phyloP scores from a whole-genome alignment of 345 rosid genomes.

The Gossypium turneri region DNA sequence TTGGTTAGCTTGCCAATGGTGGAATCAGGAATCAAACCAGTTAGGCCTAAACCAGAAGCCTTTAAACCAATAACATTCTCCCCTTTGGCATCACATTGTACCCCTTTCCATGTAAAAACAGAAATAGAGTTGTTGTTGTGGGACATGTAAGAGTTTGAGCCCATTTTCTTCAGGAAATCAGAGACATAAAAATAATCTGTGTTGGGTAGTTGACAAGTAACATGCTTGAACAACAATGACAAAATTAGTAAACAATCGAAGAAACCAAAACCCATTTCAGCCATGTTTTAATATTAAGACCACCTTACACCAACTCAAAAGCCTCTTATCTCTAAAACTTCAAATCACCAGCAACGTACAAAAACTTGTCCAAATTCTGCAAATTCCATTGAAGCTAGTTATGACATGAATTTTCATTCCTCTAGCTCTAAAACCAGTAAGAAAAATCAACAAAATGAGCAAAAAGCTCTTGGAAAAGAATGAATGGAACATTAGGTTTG shows the following conservation, averaged over 20 bases:
- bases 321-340: conserved; percentile 5
- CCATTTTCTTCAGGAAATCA: conserved; percentile 64
- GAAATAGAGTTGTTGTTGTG: conserved; percentile 39
- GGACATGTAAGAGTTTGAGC: conserved; percentile 32
- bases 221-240: conserved; percentile 48
- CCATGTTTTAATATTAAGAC: conserved; percentile 1
- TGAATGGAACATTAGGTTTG: neutral
- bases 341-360: neutral
- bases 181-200: conserved; percentile 77
- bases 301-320: conserved; percentile 15
- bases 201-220: conserved; percentile 67
- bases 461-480: neutral
- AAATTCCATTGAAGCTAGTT: conserved; percentile 15
- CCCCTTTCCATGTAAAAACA: conserved; percentile 70
- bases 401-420: neutral
- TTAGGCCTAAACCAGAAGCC: conserved; percentile 58
- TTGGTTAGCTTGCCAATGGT: conserved; percentile 88
- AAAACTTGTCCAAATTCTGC: neutral
- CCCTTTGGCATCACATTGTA: conserved; percentile 51
- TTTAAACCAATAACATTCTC: conserved; percentile 44
- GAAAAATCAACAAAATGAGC: conserved; percentile 6
- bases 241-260: conserved; percentile 51
- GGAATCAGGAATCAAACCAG: conserved; percentile 72
- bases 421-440: neutral
- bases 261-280: conserved; percentile 58